Evolutionary conservation across 768 basidiomycete genomes (phyloP).

Genomic region (Grammothele lineata): DNA sequence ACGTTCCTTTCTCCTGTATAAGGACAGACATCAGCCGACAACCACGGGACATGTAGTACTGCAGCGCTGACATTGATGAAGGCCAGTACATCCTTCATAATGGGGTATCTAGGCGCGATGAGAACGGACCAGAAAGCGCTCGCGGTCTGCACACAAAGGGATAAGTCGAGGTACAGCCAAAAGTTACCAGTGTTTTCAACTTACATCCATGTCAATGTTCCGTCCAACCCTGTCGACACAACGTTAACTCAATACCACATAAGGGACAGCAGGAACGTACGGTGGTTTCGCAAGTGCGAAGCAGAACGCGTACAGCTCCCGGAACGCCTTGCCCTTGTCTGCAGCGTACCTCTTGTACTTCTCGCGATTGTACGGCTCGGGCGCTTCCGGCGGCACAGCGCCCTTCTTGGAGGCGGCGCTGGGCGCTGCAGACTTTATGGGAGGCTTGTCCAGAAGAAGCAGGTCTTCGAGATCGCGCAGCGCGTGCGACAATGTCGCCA

Average conservation of each 20-base stretch:
- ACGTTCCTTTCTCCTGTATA: slow-evolving; percentile 44
- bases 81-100: slow-evolving; percentile 59
- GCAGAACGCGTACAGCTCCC: slow-evolving; percentile 64
- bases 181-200: slow-evolving; percentile 10
- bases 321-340: slow-evolving; percentile 50
- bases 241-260: background rate
- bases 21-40: background rate
- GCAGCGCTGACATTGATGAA: slow-evolving; percentile 53
- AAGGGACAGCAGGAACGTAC: slow-evolving; percentile 40
- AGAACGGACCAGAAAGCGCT: slow-evolving; percentile 74
- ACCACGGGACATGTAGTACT: slow-evolving; percentile 15
- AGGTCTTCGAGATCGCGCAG: slow-evolving; percentile 60
- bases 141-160: slow-evolving; percentile 46
- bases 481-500: slow-evolving; percentile 43
- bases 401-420: slow-evolving; percentile 32
- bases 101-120: slow-evolving; percentile 59
- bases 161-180: background rate
- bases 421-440: slow-evolving; percentile 19
- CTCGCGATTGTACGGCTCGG: slow-evolving; percentile 52
- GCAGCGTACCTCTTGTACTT: slow-evolving; percentile 46
- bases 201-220: slow-evolving; percentile 81
- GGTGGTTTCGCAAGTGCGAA: slow-evolving; percentile 68
- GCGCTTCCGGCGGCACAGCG: slow-evolving; percentile 27
- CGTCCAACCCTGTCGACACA: slow-evolving; percentile 49
- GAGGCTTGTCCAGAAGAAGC: slow-evolving; percentile 46